phyloP scores from a whole-genome alignment of 2,329 filamentous ascomycete genomes.

The Fusarium abutilonis region DNA sequence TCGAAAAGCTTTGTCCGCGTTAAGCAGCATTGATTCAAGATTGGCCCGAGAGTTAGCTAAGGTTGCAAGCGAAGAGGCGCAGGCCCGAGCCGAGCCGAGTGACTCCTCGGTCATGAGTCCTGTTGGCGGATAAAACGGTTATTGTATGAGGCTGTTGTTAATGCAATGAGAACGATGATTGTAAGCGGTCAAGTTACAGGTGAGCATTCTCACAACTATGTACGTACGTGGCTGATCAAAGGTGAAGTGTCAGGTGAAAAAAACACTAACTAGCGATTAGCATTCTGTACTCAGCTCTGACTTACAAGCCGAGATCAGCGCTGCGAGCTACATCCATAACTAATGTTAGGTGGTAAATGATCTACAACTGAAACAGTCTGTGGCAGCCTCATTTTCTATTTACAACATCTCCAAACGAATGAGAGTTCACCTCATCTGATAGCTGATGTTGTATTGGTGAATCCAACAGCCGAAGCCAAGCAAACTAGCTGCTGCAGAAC shows the following conservation, averaged over 20 bases:
- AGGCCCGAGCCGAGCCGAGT: conserved; percentile 26
- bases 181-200: conserved; percentile 2
- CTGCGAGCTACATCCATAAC: background rate
- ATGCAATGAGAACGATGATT: background rate
- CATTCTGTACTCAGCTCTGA: background rate
- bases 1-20: no score
- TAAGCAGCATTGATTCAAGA: no score
- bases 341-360: background rate
- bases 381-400: background rate
- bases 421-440: no score
- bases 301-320: background rate
- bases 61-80: background rate
- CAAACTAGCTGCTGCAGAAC: background rate
- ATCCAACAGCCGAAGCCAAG: background rate
- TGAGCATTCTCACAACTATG: background rate
- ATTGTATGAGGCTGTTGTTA: background rate
- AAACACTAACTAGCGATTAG: no score
- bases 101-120: conserved; percentile 15
- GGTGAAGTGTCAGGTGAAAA: background rate
- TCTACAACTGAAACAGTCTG: background rate
- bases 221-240: background rate
- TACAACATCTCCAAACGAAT: background rate
- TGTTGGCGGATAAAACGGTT: background rate
- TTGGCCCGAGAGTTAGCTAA: no score
- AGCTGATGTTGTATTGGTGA: background rate